Conservation (phyloP, 2,329 filamentous ascomycete species). For the Madurella mycetomatis region DNA sequence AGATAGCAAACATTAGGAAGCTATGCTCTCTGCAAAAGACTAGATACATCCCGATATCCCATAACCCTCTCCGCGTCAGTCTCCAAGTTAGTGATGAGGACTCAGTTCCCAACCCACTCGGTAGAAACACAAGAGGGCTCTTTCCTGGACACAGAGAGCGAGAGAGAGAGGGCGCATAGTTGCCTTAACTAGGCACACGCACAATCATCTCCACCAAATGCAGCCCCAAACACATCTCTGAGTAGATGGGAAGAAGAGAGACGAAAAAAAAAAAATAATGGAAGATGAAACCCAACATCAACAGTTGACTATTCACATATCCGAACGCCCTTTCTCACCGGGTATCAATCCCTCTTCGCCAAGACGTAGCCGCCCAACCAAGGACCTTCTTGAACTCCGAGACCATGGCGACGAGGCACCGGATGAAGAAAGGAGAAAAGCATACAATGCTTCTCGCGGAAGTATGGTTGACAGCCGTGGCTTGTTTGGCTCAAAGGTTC, state of each 20-base stretch:
- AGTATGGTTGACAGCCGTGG: neutral
- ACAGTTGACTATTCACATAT: neutral
- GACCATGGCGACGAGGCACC: neutral
- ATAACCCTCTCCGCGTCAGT: neutral
- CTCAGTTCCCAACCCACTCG: constrained; percentile 4
- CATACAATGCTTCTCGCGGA: neutral
- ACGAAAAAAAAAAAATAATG: neutral
- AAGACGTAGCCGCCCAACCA: neutral
- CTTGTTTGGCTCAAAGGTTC: neutral
- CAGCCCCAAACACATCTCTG: neutral
- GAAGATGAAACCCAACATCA: neutral
- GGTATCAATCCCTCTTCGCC: neutral
- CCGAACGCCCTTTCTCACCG: constrained; percentile 1
- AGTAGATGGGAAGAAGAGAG: neutral
- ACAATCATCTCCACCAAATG: neutral
- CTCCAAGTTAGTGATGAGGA: constrained; percentile 11
- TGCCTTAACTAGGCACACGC: neutral
- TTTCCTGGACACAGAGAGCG: neutral
- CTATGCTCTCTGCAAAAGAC: constrained; percentile 5
- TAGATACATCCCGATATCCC: constrained; percentile 14
- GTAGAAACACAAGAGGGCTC: constrained; percentile 5
- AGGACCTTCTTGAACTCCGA: neutral
- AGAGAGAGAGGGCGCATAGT: neutral
- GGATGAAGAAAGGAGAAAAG: neutral
- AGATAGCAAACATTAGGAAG: constrained; percentile 8